A percentile compares a stretch with the other conserved stretches of the same genome.
Conservation (phyloP, 139 green algal species). For the Pseudopediastrum boryanum region DNA sequence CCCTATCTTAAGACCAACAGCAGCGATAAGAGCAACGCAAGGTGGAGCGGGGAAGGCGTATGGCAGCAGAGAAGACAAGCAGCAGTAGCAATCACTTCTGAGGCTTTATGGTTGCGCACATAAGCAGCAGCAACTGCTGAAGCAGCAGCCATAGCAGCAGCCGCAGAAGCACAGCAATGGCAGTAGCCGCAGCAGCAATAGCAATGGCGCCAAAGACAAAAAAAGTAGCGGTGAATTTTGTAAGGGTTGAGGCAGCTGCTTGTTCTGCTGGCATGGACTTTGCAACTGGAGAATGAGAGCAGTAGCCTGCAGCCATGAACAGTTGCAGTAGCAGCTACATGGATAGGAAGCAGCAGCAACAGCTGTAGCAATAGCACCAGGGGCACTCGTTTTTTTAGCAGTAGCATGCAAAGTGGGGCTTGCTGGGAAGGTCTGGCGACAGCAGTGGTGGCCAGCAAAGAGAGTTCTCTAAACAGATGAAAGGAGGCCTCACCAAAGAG, state of each 20-base stretch:
- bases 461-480: too few species aligned
- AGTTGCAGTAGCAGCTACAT: background rate
- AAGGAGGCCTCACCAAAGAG: too few species aligned
- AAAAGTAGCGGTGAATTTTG: background rate
- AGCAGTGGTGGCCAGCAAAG: too few species aligned
- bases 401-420: background rate
- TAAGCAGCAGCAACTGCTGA: background rate
- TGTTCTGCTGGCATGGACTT: background rate
- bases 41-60: too few species aligned
- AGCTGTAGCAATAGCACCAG: background rate
- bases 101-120: too few species aligned
- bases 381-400: background rate
- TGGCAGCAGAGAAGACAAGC: too few species aligned
- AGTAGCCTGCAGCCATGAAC: conserved; percentile 9
- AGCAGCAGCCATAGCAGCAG: background rate
- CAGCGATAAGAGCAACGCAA: too few species aligned
- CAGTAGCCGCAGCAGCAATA: background rate
- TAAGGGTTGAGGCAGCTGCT: background rate
- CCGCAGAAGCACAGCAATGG: background rate
- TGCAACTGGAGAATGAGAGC: background rate
- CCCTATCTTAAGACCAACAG: background rate
- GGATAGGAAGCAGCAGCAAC: background rate
- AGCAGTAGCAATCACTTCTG: background rate
- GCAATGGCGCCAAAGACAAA: background rate
- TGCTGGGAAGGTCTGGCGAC: background rate